Evolutionary conservation across 192 early-diverging fungal species (phyloP), one percentile per base, ranked within the genome.

Genomic region (Diversispora epigaea): DNA sequence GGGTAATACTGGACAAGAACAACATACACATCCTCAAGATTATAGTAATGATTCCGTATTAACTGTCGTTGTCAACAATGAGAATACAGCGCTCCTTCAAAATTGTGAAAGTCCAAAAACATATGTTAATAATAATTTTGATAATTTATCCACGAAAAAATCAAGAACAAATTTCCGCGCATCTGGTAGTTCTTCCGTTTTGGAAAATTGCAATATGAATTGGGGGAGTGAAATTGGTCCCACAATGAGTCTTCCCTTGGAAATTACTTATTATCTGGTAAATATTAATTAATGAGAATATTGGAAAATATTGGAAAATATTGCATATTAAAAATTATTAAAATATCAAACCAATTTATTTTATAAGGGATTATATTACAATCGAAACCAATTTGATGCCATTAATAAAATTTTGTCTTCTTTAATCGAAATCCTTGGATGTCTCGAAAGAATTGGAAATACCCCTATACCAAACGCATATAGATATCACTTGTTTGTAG

Each of bases 391-490:
- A 10, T 64, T 72, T 3, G 82, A 76, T 17, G 71, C 68, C 62
- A 41, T 78, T 39, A 67, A 79, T 15, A 32, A 17, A 12, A 75
- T 81, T 4, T 61, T 90, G 64, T 84, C 86, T 78, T 74, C 73
- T 1, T 78, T 92, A 70, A 79, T 82, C 0, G 88, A 91, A 41
- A 81, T 78, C 9, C 79, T 93, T 54, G 85, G 89, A 44, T 79
- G 78, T 64, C 85, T 93, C 76, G 90, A 93, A 64, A 84, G 91
- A 44, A 91, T 93, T 79, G 79, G 85, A 10, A 81, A 80, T 52
- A 88, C 89, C 0, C 91, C 91, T 47, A 88, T 93, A 39, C 91
- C 91, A 4, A 68, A 86, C 54, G 89, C 89, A 25, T 91, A 91
- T 77, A 83, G 78, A n/a, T 86, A 91, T 79, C 90, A 91, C 79